phyloP scores from a whole-genome alignment of 768 basidiomycete species.

The Guyanaporus albipodus region DNA sequence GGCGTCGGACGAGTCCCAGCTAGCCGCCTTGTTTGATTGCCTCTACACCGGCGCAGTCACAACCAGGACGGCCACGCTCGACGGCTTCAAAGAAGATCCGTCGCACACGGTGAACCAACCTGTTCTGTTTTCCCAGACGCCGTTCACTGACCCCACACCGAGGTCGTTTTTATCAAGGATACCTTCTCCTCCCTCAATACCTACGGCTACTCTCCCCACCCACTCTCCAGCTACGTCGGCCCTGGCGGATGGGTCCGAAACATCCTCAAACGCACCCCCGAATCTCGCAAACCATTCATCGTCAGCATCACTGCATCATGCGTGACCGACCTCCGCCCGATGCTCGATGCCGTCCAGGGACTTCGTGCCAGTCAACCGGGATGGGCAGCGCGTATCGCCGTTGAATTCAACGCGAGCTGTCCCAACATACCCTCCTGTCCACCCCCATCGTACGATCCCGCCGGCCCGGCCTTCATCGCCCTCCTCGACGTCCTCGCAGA shows the following conservation, averaged over 20 bases:
- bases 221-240: constrained; percentile 58
- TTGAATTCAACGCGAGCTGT: constrained; percentile 84
- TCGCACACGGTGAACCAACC: constrained; percentile 48
- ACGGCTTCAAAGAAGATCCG: constrained; percentile 65
- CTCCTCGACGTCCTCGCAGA: constrained; percentile 54
- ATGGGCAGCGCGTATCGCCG: constrained; percentile 47
- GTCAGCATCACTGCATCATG: constrained; percentile 72
- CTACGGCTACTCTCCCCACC: constrained; percentile 83
- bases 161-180: constrained; percentile 60
- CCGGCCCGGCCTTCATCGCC: constrained; percentile 38
- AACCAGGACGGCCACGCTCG: constrained; percentile 69
- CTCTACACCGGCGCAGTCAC: constrained; percentile 74
- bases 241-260: constrained; percentile 47
- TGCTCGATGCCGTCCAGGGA: constrained; percentile 58
- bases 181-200: constrained; percentile 69
- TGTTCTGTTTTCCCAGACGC: not conserved
- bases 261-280: constrained; percentile 35
- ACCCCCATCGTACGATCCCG: constrained; percentile 63
- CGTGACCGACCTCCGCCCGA: constrained; percentile 44
- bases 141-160: constrained; percentile 8
- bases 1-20: constrained; percentile 67
- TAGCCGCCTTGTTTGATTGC: constrained; percentile 61
- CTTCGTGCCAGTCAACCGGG: constrained; percentile 41
- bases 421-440: constrained; percentile 67
- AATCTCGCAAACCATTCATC: constrained; percentile 61